Conservation (phyloP, 139 green algal genomes). For the Volvox reticuliferus region DNA sequence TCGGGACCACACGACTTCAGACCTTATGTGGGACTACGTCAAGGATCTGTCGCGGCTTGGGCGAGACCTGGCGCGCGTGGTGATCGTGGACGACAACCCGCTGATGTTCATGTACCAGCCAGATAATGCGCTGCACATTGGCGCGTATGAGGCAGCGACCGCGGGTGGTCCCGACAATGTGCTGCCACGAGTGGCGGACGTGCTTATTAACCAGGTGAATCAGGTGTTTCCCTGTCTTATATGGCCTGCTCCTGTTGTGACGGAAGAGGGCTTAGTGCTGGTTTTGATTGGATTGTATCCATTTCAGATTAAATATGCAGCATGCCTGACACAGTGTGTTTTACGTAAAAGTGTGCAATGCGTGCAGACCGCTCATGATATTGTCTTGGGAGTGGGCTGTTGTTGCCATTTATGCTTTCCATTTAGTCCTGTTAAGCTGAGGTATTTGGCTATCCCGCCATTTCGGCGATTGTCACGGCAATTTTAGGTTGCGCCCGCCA, state of each 20-base stretch:
- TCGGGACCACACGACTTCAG: constrained; percentile 51
- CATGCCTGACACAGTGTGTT: too few species aligned
- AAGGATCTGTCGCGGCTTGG: constrained; percentile 86
- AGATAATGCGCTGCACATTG: constrained; percentile 80
- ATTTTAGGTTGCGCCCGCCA: constrained; percentile 20
- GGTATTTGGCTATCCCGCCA: too few species aligned
- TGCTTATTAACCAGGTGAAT: constrained; percentile 54
- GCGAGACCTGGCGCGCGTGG: constrained; percentile 61
- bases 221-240: too few species aligned
- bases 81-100: constrained; percentile 78
- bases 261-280: too few species aligned
- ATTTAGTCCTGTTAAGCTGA: too few species aligned
- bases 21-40: constrained; percentile 67
- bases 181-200: constrained; percentile 39
- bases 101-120: constrained; percentile 81
- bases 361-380: too few species aligned
- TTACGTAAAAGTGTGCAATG: too few species aligned
- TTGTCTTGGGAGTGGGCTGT: too few species aligned
- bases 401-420: too few species aligned
- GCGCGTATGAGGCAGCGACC: constrained; percentile 60
- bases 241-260: too few species aligned
- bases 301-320: too few species aligned
- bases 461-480: background rate
- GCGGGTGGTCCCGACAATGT: constrained; percentile 43
- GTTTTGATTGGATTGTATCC: too few species aligned